Evolutionary conservation across 805 yeast genomes (phyloP), one percentile per base, ranked within the genome.

Genomic region (Wickerhamomyces strasburgensis): DNA sequence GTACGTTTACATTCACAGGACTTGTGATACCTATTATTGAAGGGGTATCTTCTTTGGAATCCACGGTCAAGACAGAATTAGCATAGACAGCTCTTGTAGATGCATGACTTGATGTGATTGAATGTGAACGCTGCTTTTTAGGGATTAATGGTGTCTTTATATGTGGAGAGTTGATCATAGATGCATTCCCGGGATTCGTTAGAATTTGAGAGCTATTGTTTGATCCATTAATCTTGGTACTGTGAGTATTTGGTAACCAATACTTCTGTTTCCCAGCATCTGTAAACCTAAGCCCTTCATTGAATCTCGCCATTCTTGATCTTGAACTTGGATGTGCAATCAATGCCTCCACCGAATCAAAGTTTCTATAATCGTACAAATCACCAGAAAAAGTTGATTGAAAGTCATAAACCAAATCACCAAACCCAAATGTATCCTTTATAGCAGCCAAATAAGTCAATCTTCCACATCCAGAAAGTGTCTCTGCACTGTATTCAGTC

Each of bases 361-460:
- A 90, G 39, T 77, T 77, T 42, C 83, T 73, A 56, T 85, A 88
- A 46, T 84, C 86, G 56, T 93, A 90, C 36, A 70, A 69, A 38
- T 77, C 79, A 3, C 93, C 90, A 35, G 78, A 68, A 49, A 71
- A 67, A 0, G 94, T 76, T 33, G 71, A 64, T 48, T 72, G 76
- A 56, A 89, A 81, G 62, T 93, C 99, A 57, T 77, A 74, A 10
- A 78, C 58, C 36, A 93, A 67, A 59, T 93, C 99, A n/a, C 72
- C 77, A 38, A 73, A 56, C 0, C 93, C 93, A 38, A 82, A 62
- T 47, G 84, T 78, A 54, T 93, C 99, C 37, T 77, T 68, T 2
- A 87, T 38, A 0, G 98, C 96, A 41, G 73, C 69, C 29, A 43
- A 49, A 9, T 79, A 68, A 17, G 75, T 65, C 35, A 89, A 51